A percentile compares a stretch with the other conserved stretches of the same genome.
These are phyloP conservation scores for Calonectria hawksworthii DNA, from an alignment of 2,329 filamentous ascomycete species.

Conservation along the genomic window DNA sequence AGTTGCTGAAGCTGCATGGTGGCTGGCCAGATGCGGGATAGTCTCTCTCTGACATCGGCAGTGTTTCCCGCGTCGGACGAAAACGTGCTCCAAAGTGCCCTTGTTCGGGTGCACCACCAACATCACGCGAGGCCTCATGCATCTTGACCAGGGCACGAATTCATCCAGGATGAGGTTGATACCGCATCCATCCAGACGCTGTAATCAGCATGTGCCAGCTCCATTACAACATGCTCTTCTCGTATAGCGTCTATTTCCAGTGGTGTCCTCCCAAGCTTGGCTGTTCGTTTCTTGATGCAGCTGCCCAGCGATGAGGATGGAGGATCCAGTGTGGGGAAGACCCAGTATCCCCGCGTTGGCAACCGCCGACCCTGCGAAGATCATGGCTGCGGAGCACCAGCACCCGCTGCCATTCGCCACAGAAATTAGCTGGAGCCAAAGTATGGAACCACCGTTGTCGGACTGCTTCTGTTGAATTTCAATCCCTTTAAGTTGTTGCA, in stretches of 20 bases:
- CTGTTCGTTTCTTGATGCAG: background rate
- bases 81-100: background rate
- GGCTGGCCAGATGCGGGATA: background rate
- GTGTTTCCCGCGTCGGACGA: background rate
- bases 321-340: conserved; percentile 15
- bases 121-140: background rate
- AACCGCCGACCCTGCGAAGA: conserved; percentile 7
- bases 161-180: background rate
- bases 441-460: background rate
- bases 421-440: background rate
- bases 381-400: conserved; percentile 2
- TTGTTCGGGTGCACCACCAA: background rate
- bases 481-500: background rate
- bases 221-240: background rate
- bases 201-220: background rate
- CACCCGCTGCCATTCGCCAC: background rate
- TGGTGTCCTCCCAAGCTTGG: background rate
- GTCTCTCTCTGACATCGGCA: background rate
- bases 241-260: background rate
- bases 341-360: conserved; percentile 12
- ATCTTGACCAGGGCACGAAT: conserved; percentile 7
- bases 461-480: background rate
- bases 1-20: background rate
- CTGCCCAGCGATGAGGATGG: background rate
- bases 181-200: background rate